A percentile compares a stretch with the other conserved stretches of the same genome.
These are phyloP conservation scores for Deuterostichococcus epilithicus DNA, from an alignment of 139 green algal species.

Conservation along the genomic window DNA sequence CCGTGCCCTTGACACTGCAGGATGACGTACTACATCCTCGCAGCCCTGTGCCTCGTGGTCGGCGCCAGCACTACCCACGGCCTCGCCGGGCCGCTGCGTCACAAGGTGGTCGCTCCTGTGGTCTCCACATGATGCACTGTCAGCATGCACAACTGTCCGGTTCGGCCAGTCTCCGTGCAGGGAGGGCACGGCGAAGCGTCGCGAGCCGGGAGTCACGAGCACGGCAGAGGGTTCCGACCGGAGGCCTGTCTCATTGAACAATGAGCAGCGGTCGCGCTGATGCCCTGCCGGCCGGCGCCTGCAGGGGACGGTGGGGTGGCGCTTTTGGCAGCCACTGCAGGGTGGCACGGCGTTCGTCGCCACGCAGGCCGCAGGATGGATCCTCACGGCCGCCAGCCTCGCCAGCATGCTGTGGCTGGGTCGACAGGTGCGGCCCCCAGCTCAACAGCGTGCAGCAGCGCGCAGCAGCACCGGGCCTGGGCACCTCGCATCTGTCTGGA, in stretches of 20 bases:
- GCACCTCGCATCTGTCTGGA: too few relatives aligned
- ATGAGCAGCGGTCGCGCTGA: too few relatives aligned
- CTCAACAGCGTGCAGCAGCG: background rate
- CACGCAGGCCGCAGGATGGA: constrained; percentile 75
- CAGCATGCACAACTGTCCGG: too few relatives aligned
- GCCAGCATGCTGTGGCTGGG: constrained; percentile 46
- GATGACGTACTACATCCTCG: constrained; percentile 67
- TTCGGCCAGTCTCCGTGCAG: too few relatives aligned
- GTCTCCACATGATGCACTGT: too few relatives aligned
- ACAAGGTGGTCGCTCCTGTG: constrained; percentile 14
- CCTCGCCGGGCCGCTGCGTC: constrained; percentile 61
- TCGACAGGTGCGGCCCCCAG: background rate
- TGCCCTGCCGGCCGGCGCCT: background rate
- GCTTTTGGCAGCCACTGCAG: constrained; percentile 81
- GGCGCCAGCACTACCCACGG: constrained; percentile 72
- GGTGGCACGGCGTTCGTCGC: constrained; percentile 73
- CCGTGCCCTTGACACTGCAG: constrained; percentile 28
- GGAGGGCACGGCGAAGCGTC: too few relatives aligned
- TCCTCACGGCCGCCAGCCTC: constrained; percentile 60
- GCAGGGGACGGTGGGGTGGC: constrained; percentile 41
- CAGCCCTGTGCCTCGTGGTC: constrained; percentile 57
- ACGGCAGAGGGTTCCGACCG: too few relatives aligned
- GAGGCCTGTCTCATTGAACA: too few relatives aligned
- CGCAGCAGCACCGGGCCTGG: too few relatives aligned
- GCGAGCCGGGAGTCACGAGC: too few relatives aligned